phyloP scores from a whole-genome alignment of 805 yeast genomes.

The Spathaspora sp. region DNA sequence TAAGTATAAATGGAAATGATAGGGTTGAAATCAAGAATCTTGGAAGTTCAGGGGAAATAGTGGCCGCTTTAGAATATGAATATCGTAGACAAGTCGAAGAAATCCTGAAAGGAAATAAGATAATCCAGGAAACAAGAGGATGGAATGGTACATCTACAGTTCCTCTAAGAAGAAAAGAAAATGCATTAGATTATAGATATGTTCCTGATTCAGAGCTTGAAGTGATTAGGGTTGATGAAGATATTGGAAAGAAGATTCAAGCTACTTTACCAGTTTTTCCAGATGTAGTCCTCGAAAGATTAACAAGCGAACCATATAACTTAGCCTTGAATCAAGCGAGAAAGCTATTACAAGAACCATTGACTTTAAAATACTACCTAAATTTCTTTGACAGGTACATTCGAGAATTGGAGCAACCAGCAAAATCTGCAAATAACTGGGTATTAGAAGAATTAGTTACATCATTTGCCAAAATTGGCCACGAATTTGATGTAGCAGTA shows the following conservation, averaged over 20 bases:
- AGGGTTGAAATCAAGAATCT: constrained; percentile 89
- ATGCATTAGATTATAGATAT: constrained; percentile 82
- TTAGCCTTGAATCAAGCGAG: constrained; percentile 73
- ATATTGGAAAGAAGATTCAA: constrained; percentile 40
- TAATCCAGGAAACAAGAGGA: constrained; percentile 73
- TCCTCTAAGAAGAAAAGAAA: constrained; percentile 72
- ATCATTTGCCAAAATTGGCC: constrained; percentile 49
- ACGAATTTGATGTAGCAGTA: constrained; percentile 22
- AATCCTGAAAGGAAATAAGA: constrained; percentile 30
- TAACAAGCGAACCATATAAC: constrained; percentile 48
- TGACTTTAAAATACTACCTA: constrained; percentile 51
- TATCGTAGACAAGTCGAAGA: constrained; percentile 61
- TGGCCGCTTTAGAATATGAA: constrained; percentile 71
- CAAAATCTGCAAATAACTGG: constrained; percentile 66
- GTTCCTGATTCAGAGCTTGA: constrained; percentile 94
- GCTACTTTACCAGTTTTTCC: constrained; percentile 56
- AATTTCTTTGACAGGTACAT: constrained; percentile 29
- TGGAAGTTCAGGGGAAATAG: constrained; percentile 78
- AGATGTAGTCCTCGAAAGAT: constrained; percentile 47
- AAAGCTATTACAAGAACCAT: constrained; percentile 52
- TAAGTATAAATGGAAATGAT: constrained; percentile 69
- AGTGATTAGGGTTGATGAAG: constrained; percentile 41
- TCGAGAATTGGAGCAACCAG: constrained; percentile 15
- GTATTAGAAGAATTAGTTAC: constrained; percentile 79
- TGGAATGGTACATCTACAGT: constrained; percentile 81